Evolutionary conservation across 2,329 filamentous ascomycete genomes (phyloP).

Genomic region (Dactylellina haptotyla): DNA sequence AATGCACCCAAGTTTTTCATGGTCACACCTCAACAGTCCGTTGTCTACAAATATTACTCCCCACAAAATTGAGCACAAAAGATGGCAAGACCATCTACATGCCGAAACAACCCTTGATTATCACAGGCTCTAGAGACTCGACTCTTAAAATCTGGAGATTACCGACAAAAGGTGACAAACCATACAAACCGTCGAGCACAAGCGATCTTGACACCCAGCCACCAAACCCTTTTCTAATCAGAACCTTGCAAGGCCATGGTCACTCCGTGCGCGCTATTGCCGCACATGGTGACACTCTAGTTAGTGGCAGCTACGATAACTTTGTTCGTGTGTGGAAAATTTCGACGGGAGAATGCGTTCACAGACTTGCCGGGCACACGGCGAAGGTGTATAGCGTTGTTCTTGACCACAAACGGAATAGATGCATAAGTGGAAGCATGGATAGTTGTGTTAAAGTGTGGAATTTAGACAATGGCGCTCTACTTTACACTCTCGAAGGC

Average conservation of each 20-base stretch:
- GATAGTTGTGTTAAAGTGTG: slow-evolving; percentile 98
- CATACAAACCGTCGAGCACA: slow-evolving; percentile 56
- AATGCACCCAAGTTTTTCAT: slow-evolving; percentile 94
- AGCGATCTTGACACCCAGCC: slow-evolving; percentile 56
- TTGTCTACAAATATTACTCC: slow-evolving; percentile 92
- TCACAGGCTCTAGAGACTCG: slow-evolving; percentile 94
- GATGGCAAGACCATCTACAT: slow-evolving; percentile 84
- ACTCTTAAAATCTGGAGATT: slow-evolving; percentile 94
- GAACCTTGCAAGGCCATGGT: slow-evolving; percentile 83
- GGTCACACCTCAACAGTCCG: slow-evolving; percentile 97
- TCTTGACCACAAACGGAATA: slow-evolving; percentile 86
- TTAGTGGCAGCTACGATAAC: slow-evolving; percentile 96
- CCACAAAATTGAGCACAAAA: slow-evolving; percentile 77
- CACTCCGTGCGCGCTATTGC: slow-evolving; percentile 97
- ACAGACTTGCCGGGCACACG: slow-evolving; percentile 84
- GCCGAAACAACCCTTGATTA: slow-evolving; percentile 93
- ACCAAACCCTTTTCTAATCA: slow-evolving; percentile 88
- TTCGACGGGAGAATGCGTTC: slow-evolving; percentile 87
- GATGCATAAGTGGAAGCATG: slow-evolving; percentile 98
- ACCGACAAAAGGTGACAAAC: slow-evolving; percentile 73
- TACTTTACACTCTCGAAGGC: slow-evolving; percentile 89
- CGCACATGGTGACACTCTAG: slow-evolving; percentile 91
- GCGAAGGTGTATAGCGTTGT: slow-evolving; percentile 98
- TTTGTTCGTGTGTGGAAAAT: slow-evolving; percentile 97
- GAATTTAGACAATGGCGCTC: slow-evolving; percentile 86